A percentile compares a stretch with the other conserved stretches of the same genome.
Evolutionary conservation across 208 protist genomes (phyloP).

Genomic region (Acanthamoeba culbertsoni): DNA sequence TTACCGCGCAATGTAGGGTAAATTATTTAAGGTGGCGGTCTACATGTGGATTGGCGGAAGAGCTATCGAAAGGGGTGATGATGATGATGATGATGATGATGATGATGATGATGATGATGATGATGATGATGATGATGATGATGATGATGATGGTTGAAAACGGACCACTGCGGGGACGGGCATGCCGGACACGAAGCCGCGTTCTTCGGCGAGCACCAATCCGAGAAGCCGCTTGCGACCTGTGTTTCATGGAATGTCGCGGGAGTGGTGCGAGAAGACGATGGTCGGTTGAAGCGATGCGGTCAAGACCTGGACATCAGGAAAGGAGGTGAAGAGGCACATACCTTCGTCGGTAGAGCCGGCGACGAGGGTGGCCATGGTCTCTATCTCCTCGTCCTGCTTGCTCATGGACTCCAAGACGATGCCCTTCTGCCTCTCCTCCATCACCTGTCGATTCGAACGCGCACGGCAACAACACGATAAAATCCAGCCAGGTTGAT

Average conservation of each 20-base stretch:
- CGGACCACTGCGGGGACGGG: neutral
- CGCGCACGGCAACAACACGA: too few relatives aligned
- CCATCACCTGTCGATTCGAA: neutral
- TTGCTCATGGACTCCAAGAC: constrained; percentile 6
- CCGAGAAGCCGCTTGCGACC: constrained; percentile 10
- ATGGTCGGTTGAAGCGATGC: too few relatives aligned
- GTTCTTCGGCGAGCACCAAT: constrained; percentile 23
- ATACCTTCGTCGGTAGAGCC: constrained; percentile 12
- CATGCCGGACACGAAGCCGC: constrained; percentile 41
- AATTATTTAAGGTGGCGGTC: too few relatives aligned
- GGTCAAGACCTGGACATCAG: too few relatives aligned
- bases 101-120: neutral
- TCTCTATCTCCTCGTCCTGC: constrained; percentile 37
- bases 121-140: neutral
- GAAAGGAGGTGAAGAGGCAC: neutral
- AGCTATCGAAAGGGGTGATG: too few relatives aligned
- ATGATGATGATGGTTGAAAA: neutral
- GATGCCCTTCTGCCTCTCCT: constrained; percentile 1
- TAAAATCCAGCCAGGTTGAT: too few relatives aligned
- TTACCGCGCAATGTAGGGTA: too few relatives aligned
- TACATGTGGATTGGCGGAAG: too few relatives aligned
- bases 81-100: neutral
- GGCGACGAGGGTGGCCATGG: constrained; percentile 18
- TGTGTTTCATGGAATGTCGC: too few relatives aligned
- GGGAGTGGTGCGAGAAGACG: too few relatives aligned